A percentile compares a stretch with the other conserved stretches of the same genome.
Conservation (phyloP, 2,329 filamentous ascomycete species). For the Penicillium hordei region DNA sequence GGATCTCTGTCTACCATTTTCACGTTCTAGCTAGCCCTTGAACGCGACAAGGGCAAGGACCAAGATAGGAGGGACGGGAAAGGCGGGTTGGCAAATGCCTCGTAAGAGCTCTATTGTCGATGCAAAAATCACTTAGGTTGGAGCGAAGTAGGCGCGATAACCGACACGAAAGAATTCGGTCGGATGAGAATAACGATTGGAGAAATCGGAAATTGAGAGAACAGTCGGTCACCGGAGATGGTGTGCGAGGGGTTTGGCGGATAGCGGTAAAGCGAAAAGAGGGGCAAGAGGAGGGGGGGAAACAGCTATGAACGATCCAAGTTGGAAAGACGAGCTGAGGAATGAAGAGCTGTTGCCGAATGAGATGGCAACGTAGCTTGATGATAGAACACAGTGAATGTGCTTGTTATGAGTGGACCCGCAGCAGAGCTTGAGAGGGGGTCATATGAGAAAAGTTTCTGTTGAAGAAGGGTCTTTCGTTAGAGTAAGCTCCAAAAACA, state of each 20-base stretch:
- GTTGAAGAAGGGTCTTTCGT: background rate
- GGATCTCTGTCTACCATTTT: slow-evolving; percentile 95
- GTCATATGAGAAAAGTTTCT: slow-evolving; percentile 19
- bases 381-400: slow-evolving; percentile 3
- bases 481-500: background rate
- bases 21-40: slow-evolving; percentile 48
- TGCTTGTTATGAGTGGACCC: slow-evolving; percentile 27
- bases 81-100: slow-evolving; percentile 8
- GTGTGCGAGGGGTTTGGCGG: slow-evolving; percentile 19
- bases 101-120: slow-evolving; percentile 22
- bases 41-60: slow-evolving; percentile 22
- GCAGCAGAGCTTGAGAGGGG: slow-evolving; percentile 24
- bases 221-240: slow-evolving; percentile 16
- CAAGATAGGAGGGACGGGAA: slow-evolving; percentile 21
- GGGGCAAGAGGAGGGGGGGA: slow-evolving; percentile 17
- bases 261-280: slow-evolving; percentile 18
- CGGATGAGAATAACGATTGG: slow-evolving; percentile 11
- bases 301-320: slow-evolving; percentile 21
- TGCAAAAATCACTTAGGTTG: slow-evolving; percentile 12
- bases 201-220: slow-evolving; percentile 7
- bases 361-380: slow-evolving; percentile 11
- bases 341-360: slow-evolving; percentile 6
- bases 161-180: slow-evolving; percentile 14
- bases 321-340: background rate
- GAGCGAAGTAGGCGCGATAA: slow-evolving; percentile 6